Conservation (phyloP, 179 eudicot species). For the Amaranthus tricolor region DNA sequence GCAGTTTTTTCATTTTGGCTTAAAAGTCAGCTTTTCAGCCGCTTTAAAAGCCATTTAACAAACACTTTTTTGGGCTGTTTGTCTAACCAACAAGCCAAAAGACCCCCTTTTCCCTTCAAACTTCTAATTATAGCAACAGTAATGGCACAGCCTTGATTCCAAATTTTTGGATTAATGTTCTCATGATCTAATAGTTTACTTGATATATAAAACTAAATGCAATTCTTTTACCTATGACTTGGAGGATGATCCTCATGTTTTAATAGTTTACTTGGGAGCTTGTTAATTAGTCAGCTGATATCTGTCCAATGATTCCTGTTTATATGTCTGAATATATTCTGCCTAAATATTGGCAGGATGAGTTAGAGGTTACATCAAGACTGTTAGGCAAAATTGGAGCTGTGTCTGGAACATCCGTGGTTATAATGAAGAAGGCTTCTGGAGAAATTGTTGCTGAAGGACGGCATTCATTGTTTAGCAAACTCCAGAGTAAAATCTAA, state of each 20-base stretch:
- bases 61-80: no score
- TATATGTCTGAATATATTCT: conserved; percentile 4
- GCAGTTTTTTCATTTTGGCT: no score
- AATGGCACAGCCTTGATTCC: no score
- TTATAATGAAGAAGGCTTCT: conserved; percentile 54
- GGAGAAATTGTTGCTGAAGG: conserved; percentile 76
- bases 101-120: no score
- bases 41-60: no score
- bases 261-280: neutral
- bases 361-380: conserved; percentile 58
- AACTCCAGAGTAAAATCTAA: conserved; percentile 39
- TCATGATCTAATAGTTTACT: no score
- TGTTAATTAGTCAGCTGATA: neutral
- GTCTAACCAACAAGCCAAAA: no score
- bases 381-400: conserved; percentile 55
- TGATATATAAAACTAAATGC: no score
- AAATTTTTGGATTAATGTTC: no score
- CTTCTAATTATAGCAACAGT: neutral
- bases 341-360: conserved; percentile 49
- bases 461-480: conserved; percentile 68
- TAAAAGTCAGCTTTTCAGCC: no score
- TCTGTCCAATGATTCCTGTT: neutral
- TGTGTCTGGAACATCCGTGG: conserved; percentile 50
- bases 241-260: neutral
- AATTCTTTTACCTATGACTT: neutral